phyloP scores from a whole-genome alignment of 441 rosid genomes.

The Gossypium gossypioides region DNA sequence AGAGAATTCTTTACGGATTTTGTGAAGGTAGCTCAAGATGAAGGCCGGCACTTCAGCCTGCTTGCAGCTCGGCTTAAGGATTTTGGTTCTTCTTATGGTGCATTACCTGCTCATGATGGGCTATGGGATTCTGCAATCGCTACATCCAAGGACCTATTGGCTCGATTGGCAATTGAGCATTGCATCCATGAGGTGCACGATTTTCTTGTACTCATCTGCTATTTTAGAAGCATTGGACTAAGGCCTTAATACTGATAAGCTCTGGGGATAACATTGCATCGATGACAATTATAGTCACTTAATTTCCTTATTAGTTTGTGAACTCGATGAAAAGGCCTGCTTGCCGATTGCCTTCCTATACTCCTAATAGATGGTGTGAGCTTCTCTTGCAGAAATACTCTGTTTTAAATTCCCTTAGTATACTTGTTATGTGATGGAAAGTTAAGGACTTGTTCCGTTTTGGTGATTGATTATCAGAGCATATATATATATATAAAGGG shows the following conservation, averaged over 20 bases:
- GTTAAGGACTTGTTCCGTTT: not conserved
- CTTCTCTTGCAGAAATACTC: not conserved
- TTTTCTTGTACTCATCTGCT: not conserved
- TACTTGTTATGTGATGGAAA: not conserved
- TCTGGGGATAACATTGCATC: not conserved
- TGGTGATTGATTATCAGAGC: not conserved
- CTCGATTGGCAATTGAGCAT: slow-evolving; percentile 76
- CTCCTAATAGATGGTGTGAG: not conserved
- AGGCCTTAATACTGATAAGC: not conserved
- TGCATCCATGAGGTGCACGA: slow-evolving; percentile 71
- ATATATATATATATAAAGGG: not conserved
- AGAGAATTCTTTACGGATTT: slow-evolving; percentile 82
- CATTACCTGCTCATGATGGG: slow-evolving; percentile 83
- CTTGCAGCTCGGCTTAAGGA: slow-evolving; percentile 64
- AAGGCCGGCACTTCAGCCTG: slow-evolving; percentile 72
- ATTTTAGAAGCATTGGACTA: not conserved
- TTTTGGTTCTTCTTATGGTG: slow-evolving; percentile 66
- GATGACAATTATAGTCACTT: not conserved
- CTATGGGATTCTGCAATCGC: slow-evolving; percentile 79
- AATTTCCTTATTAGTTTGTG: not conserved
- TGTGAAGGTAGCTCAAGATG: slow-evolving; percentile 82
- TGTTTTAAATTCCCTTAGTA: not conserved
- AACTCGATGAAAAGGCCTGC: not conserved
- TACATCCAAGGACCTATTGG: slow-evolving; percentile 61
- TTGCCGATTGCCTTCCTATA: not conserved